phyloP scores from a whole-genome alignment of 768 basidiomycete genomes.

The Fibroporia radiculosa region DNA sequence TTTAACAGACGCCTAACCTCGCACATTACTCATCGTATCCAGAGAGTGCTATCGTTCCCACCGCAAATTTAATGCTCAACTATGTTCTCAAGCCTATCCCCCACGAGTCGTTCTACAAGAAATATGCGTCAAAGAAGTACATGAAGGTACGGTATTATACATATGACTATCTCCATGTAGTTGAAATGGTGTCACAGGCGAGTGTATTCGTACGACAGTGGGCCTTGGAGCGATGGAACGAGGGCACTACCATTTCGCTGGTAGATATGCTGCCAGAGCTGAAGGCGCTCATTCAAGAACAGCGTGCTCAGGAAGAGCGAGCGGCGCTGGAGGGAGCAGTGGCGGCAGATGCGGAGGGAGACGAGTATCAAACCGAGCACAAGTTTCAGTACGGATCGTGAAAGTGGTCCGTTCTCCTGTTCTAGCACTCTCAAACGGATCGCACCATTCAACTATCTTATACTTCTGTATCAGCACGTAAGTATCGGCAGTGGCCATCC shows the following conservation, averaged over 20 bases:
- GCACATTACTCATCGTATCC: conserved; percentile 84
- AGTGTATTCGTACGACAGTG: conserved; percentile 80
- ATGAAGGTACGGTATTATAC: conserved; percentile 61
- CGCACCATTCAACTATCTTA: neutral
- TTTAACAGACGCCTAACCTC: conserved; percentile 66
- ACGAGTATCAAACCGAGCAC: neutral
- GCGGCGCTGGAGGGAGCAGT: conserved; percentile 7
- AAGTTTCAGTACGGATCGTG: neutral
- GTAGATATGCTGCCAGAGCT: conserved; percentile 49
- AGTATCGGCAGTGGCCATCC: too few species aligned
- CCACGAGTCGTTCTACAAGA: conserved; percentile 78
- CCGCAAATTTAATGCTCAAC: conserved; percentile 82
- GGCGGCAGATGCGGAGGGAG: neutral
- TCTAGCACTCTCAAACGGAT: too few species aligned
- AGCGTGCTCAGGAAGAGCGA: conserved; percentile 14
- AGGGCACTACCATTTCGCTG: conserved; percentile 52
- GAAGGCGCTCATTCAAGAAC: conserved; percentile 45
- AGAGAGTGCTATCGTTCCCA: conserved; percentile 71
- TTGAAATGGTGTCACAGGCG: conserved; percentile 38
- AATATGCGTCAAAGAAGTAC: conserved; percentile 80
- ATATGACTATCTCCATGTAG: neutral
- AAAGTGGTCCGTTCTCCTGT: too few species aligned
- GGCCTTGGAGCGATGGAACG: conserved; percentile 72
- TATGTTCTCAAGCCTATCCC: conserved; percentile 68
- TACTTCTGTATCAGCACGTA: neutral